These are phyloP conservation scores for Penstemon barbatus DNA, from an alignment of 257 asterid genomes.

Conservation along the genomic window DNA sequence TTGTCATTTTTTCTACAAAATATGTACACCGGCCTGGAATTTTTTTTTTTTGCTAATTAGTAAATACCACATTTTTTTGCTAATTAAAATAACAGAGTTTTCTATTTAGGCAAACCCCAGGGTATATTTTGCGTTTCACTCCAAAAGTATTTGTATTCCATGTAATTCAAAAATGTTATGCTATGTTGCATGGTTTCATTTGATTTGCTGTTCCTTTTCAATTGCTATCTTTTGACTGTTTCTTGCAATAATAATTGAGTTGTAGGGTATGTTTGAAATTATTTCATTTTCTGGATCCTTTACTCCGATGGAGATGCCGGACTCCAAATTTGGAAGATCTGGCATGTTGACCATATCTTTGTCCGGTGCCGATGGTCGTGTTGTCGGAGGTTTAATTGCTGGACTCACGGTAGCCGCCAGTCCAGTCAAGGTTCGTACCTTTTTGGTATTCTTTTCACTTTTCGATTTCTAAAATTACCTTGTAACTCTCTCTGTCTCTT, in stretches of 20 bases:
- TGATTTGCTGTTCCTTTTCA: constrained; percentile 2
- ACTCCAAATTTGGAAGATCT: constrained; percentile 46
- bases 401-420: constrained; percentile 75
- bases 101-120: too few relatives aligned
- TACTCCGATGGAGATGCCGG: constrained; percentile 65
- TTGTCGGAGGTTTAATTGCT: constrained; percentile 75
- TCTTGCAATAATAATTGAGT: constrained; percentile 2
- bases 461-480: not conserved
- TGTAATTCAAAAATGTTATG: too few relatives aligned
- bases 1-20: too few relatives aligned
- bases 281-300: constrained; percentile 74
- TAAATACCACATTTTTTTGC: too few relatives aligned
- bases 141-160: too few relatives aligned
- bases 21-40: too few relatives aligned
- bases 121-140: too few relatives aligned
- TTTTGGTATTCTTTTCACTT: not conserved
- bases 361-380: constrained; percentile 89
- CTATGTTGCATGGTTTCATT: not conserved
- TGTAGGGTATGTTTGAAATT: constrained; percentile 70
- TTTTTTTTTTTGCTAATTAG: too few relatives aligned
- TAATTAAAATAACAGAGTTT: too few relatives aligned
- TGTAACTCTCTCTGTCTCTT: too few relatives aligned
- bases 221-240: not conserved
- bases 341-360: constrained; percentile 74
- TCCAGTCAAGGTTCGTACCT: constrained; percentile 59